Evolutionary conservation across 441 rosid genomes (phyloP), one percentile per base, ranked within the genome.

Genomic region (Pelargonium citronellum): DNA sequence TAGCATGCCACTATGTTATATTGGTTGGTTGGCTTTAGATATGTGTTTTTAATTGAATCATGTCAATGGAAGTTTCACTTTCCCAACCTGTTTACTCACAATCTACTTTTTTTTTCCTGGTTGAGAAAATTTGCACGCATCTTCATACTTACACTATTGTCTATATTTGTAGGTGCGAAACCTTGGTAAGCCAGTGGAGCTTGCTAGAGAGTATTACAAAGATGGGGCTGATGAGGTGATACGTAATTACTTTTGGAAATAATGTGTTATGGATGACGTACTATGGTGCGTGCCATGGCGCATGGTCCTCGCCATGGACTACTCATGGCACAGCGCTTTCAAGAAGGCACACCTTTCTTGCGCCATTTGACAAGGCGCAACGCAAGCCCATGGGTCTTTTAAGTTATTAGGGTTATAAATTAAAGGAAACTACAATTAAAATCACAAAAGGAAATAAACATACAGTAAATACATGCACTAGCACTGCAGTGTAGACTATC

Each of bases 131-230:
- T 44, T 44, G 19, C 57, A 51, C 7, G 24, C 62, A 17, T 57
- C 46, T 69, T 16, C 53, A 5, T 3, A 51, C 44, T 69, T 27
- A 47, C 64, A 67, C 68, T 11, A 68, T 68, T 57, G 20, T 79
- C 71, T 68, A 57, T 57, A 9, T 57, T 22, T 71, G 64, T 75
- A 95, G 98, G 99, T 92, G 76, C 82, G 99, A 79, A 95, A 95
- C 85, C 97, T 95, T 71, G 99, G 99, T 71, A 95, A 95, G 82
- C 98, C 98, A 44, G 97, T 95, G 75, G 97, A 89, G 73, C 91
- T 92, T 79, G 96, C 99, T 63, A 70, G 85, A 58, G 91, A 87
- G 83, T 95, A 92, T 79, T 95, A 95, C 81, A 80, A 74, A 79
- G 93, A 90, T 77, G 98, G 98, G 66, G 96, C 99, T 69, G 97